These are phyloP conservation scores for Diplosphaera chodatii DNA, from an alignment of 139 green algal species.

Conservation along the genomic window DNA sequence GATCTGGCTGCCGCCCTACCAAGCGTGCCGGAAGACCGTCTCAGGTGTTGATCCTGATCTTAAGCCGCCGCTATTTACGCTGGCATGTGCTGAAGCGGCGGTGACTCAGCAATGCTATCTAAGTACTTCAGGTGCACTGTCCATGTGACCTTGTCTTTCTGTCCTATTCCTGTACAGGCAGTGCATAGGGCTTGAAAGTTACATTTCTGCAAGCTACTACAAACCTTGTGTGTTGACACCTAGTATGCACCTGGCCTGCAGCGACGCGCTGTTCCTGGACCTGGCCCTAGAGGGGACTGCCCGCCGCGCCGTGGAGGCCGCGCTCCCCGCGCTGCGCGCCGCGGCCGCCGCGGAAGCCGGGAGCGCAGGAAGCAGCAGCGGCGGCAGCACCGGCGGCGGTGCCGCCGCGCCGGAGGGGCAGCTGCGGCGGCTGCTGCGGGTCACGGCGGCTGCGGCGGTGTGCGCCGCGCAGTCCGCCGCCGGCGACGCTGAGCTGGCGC, in stretches of 20 bases:
- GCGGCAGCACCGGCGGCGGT: too few species aligned
- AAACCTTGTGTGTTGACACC: neutral
- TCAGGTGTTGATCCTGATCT: neutral
- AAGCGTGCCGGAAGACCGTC: neutral
- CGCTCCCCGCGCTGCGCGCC: constrained; percentile 9
- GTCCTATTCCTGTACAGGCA: neutral
- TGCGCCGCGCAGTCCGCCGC: constrained; percentile 17
- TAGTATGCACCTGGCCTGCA: neutral
- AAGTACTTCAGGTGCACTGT: too few species aligned
- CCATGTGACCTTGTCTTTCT: neutral
- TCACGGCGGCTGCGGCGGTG: constrained; percentile 11
- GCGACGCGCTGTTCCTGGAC: constrained; percentile 68
- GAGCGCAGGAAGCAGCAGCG: too few species aligned
- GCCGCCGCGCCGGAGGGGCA: neutral
- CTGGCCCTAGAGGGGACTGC: constrained; percentile 44
- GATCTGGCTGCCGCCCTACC: neutral
- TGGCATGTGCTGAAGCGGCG: too few species aligned
- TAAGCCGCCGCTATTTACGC: too few species aligned
- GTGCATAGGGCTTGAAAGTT: neutral
- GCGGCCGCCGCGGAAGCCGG: constrained; percentile 1
- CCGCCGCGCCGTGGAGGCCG: constrained; percentile 34
- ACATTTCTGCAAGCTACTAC: neutral
- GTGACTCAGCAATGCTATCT: too few species aligned
- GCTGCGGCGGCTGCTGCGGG: neutral
- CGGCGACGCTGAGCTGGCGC: constrained; percentile 32